These are phyloP conservation scores for Epichloe bromicola DNA, from an alignment of 2,329 filamentous ascomycete genomes.

Conservation along the genomic window DNA sequence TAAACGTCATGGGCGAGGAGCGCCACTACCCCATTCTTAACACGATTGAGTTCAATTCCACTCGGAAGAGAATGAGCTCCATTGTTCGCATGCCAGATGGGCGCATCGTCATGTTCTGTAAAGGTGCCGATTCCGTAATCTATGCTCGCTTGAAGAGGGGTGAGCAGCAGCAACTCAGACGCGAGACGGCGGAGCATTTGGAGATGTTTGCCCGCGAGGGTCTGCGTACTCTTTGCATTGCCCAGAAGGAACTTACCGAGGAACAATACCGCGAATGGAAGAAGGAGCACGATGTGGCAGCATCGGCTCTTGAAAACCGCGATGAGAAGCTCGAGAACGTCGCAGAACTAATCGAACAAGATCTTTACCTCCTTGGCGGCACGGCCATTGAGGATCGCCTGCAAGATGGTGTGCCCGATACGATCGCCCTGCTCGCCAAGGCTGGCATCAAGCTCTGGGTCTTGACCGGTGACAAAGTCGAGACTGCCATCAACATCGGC, in stretches of 20 bases:
- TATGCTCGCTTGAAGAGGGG: constrained; percentile 80
- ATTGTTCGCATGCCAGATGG: constrained; percentile 92
- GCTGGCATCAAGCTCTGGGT: constrained; percentile 99
- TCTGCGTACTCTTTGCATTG: constrained; percentile 86
- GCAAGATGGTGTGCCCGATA: constrained; percentile 93
- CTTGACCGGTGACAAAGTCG: constrained; percentile 93
- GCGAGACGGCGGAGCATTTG: constrained; percentile 78
- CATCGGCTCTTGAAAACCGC: constrained; percentile 68
- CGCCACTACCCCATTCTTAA: constrained; percentile 79
- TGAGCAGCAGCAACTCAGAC: constrained; percentile 73
- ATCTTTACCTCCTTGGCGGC: constrained; percentile 76
- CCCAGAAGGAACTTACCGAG: constrained; percentile 66
- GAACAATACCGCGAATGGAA: constrained; percentile 78
- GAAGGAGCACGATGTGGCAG: constrained; percentile 74
- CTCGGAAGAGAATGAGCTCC: constrained; percentile 92
- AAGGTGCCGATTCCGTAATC: constrained; percentile 94
- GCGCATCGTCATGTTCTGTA: constrained; percentile 84
- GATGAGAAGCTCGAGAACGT: constrained; percentile 89
- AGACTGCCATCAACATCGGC: constrained; percentile 98
- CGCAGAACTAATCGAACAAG: constrained; percentile 80
- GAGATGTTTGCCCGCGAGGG: constrained; percentile 96
- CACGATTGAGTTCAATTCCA: constrained; percentile 94
- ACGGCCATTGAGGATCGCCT: constrained; percentile 96
- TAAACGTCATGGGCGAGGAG: constrained; percentile 82
- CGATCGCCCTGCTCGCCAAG: constrained; percentile 77